Conservation (phyloP, 305 asterid species). For the Solanum hybrid region DNA sequence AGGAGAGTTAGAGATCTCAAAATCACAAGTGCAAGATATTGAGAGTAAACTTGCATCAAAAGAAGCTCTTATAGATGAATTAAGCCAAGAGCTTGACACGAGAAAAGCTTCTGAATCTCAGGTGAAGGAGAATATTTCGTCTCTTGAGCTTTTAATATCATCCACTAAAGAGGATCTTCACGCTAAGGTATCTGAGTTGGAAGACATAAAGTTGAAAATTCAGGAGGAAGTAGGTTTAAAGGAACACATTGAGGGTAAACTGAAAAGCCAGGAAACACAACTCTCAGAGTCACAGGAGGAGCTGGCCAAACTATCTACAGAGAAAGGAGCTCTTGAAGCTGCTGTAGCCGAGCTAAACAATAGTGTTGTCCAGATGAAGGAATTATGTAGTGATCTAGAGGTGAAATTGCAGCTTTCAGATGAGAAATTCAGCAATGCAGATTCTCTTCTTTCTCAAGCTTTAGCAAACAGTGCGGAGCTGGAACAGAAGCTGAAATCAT, state of each 20-base stretch:
- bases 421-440: constrained; percentile 54
- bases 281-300: constrained; percentile 36
- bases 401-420: constrained; percentile 62
- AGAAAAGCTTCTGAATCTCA: constrained; percentile 44
- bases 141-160: constrained; percentile 39
- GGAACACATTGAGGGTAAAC: constrained; percentile 29
- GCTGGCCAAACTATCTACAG: constrained; percentile 30
- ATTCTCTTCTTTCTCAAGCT: constrained; percentile 68
- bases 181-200: constrained; percentile 44
- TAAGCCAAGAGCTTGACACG: constrained; percentile 41
- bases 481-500: constrained; percentile 54
- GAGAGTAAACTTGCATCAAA: constrained; percentile 54
- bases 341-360: constrained; percentile 46
- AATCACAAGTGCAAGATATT: constrained; percentile 45
- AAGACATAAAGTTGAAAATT: constrained; percentile 42
- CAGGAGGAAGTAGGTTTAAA: constrained; percentile 37
- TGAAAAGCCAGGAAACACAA: constrained; percentile 42
- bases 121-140: constrained; percentile 37
- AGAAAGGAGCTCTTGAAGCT: constrained; percentile 52
- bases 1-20: constrained; percentile 52
- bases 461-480: constrained; percentile 52
- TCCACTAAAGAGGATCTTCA: constrained; percentile 35
- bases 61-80: constrained; percentile 39
- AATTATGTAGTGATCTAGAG: constrained; percentile 60
- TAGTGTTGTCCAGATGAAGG: constrained; percentile 50